A percentile compares a stretch with the other conserved stretches of the same genome.
Evolutionary conservation across 140 eudicot genomes (phyloP).

Genomic region (Ambrosia hybrid): DNA sequence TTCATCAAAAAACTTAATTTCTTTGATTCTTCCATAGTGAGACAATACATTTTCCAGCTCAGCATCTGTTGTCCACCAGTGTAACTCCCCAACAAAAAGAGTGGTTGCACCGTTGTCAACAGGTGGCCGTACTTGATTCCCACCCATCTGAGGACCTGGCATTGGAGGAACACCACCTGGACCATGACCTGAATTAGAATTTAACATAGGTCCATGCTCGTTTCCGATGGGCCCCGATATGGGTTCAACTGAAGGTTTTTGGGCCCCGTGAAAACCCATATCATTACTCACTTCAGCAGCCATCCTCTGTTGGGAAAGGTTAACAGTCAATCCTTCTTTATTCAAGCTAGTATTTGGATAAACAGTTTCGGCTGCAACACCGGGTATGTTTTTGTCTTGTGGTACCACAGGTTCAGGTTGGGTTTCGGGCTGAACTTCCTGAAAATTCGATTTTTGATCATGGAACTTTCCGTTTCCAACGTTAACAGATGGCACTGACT

Average conservation of each 20-base stretch:
- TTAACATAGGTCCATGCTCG: slow-evolving; percentile 43
- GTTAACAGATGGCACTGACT: slow-evolving; percentile 46
- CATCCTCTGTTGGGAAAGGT: slow-evolving; percentile 46
- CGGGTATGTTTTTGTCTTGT: slow-evolving; percentile 37
- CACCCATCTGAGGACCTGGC: slow-evolving; percentile 33
- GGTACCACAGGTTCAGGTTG: slow-evolving; percentile 44
- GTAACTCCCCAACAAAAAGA: slow-evolving; percentile 89
- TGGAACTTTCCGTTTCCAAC: slow-evolving; percentile 58
- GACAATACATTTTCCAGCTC: slow-evolving; percentile 79
- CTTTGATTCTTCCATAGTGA: slow-evolving; percentile 86
- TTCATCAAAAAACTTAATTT: slow-evolving; percentile 90
- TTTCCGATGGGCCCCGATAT: slow-evolving; percentile 32
- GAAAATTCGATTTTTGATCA: slow-evolving; percentile 49
- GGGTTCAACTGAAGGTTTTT: slow-evolving; percentile 37
- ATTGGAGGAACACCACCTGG: slow-evolving; percentile 47
- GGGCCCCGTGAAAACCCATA: slow-evolving; percentile 66
- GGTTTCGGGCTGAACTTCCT: slow-evolving; percentile 28
- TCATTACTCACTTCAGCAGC: slow-evolving; percentile 47
- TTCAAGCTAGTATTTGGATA: slow-evolving; percentile 44
- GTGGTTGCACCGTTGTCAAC: slow-evolving; percentile 70
- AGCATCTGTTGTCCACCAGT: slow-evolving; percentile 99
- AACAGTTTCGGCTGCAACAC: slow-evolving; percentile 47
- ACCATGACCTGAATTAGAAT: slow-evolving; percentile 41
- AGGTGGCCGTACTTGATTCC: slow-evolving; percentile 47
- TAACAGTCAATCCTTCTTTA: slow-evolving; percentile 46